Evolutionary conservation across 495 filamentous ascomycete species (phyloP).

Genomic region (Beverwykella pulmonaria): DNA sequence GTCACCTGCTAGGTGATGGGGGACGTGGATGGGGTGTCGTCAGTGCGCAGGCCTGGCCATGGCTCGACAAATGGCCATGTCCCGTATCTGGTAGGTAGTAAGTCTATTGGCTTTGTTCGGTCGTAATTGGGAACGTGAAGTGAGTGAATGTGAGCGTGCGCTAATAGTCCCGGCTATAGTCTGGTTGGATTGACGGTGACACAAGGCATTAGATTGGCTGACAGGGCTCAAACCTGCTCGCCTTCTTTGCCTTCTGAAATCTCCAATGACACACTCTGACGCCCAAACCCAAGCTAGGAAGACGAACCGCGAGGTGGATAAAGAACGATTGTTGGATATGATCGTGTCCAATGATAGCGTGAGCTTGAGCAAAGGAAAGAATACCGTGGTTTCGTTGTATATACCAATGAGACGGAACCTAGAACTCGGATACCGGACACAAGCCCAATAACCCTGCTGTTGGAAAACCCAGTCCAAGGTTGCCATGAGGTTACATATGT

Average conservation of each 20-base stretch:
- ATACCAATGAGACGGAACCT: not conserved
- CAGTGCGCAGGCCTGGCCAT: not conserved
- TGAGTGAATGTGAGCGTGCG: not conserved
- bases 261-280: not conserved
- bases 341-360: not conserved
- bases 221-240: not conserved
- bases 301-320: not conserved
- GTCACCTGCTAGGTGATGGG: slow-evolving; percentile 8
- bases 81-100: not conserved
- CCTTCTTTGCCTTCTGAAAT: not conserved
- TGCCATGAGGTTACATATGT: not conserved
- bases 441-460: not conserved
- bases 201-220: not conserved
- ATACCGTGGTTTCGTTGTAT: not conserved
- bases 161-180: not conserved
- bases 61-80: not conserved
- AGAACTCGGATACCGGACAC: not conserved
- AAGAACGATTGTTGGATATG: not conserved
- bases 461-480: not conserved
- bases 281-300: not conserved
- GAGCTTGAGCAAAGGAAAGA: not conserved
- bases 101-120: too few species aligned
- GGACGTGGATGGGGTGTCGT: too few species aligned
- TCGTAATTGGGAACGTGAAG: not conserved
- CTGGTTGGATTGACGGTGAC: not conserved